Percentiles rank a stretch among this genome's conserved stretches.
Conservation (phyloP, 306 rosid species). For the Lagenaria siceraria region DNA sequence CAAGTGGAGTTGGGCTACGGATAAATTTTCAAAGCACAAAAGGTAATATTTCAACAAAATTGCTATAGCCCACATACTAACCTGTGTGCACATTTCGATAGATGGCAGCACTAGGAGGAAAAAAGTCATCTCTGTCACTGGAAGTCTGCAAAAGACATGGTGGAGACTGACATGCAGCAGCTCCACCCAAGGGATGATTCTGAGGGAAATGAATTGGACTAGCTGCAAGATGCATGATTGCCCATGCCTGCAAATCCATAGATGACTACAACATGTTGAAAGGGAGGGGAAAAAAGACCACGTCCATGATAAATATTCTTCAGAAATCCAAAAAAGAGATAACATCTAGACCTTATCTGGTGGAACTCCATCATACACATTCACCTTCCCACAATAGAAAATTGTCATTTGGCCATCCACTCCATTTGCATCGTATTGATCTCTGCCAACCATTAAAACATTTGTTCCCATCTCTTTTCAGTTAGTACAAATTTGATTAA, state of each 20-base stretch:
- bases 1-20: neutral
- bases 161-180: constrained; percentile 36
- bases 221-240: constrained; percentile 83
- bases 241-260: constrained; percentile 76
- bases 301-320: constrained; percentile 19
- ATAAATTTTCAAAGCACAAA: neutral
- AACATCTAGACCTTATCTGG: constrained; percentile 64
- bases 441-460: constrained; percentile 37
- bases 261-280: constrained; percentile 27
- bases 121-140: constrained; percentile 34
- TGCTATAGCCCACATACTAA: constrained; percentile 5
- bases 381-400: constrained; percentile 95
- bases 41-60: neutral
- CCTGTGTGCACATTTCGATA: constrained; percentile 57
- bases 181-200: constrained; percentile 39
- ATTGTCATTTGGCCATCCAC: constrained; percentile 73
- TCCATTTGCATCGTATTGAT: constrained; percentile 35
- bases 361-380: constrained; percentile 79
- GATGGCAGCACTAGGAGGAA: constrained; percentile 35
- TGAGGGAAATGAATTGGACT: constrained; percentile 40
- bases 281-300: constrained; percentile 3
- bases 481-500: neutral
- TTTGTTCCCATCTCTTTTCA: neutral
- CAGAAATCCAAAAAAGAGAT: constrained; percentile 25
- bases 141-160: constrained; percentile 32